phyloP scores from a whole-genome alignment of 2,329 filamentous ascomycete genomes.

The Fusarium proliferatum region DNA sequence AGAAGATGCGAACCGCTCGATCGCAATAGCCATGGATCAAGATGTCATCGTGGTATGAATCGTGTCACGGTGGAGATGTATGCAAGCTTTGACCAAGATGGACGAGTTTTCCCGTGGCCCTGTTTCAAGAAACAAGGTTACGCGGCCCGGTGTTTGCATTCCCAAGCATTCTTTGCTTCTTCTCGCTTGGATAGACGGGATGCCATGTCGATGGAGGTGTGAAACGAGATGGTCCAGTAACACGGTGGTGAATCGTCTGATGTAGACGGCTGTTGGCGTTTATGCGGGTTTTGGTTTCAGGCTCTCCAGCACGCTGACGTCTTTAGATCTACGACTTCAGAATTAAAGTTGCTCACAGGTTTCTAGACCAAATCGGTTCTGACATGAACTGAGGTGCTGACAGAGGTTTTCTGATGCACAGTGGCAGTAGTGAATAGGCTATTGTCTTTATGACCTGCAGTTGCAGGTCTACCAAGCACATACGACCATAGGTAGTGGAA shows the following conservation, averaged over 20 bases:
- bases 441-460: rapidly evolving
- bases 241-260: background rate
- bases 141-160: conserved; percentile 10
- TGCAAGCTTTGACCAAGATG: background rate
- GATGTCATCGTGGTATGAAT: background rate
- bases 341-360: background rate
- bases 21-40: conserved; percentile 11
- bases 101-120: conserved; percentile 8
- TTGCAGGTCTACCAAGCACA: background rate
- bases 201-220: background rate
- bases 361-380: background rate
- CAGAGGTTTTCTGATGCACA: background rate
- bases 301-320: background rate
- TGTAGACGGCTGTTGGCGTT: background rate
- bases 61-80: background rate
- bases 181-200: background rate
- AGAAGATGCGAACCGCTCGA: background rate
- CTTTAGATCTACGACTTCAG: background rate
- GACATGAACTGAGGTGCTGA: background rate
- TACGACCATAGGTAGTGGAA: conserved; percentile 30
- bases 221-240: background rate
- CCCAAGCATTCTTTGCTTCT: background rate
- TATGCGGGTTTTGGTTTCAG: background rate
- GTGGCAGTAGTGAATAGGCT: rapidly evolving
- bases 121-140: conserved; percentile 11